Evolutionary conservation across 2,329 filamentous ascomycete species (phyloP).

Genomic region (Microsporum ferrugineum): DNA sequence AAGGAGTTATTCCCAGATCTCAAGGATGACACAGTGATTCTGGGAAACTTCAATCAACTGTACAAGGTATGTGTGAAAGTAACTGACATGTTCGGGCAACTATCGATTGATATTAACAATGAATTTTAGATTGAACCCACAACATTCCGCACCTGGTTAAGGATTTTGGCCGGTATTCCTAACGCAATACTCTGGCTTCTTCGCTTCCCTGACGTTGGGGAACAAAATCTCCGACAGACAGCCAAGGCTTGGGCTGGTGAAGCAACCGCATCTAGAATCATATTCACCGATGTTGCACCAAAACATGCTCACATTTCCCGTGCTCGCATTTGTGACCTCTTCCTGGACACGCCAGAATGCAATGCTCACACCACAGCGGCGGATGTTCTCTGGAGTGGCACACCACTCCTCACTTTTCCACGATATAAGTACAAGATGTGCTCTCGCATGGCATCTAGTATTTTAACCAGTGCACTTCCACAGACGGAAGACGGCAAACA

Average conservation of each 20-base stretch:
- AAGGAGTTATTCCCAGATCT: conserved; percentile 80
- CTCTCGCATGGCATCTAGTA: conserved; percentile 92
- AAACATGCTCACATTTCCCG: conserved; percentile 90
- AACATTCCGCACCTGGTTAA: conserved; percentile 89
- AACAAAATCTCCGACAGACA: conserved; percentile 69
- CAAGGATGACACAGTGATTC: conserved; percentile 71
- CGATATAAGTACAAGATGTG: conserved; percentile 98
- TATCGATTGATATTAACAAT: not conserved
- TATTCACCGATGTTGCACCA: conserved; percentile 93
- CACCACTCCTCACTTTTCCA: conserved; percentile 78
- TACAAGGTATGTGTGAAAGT: conserved; percentile 62
- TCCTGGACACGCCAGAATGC: conserved; percentile 94
- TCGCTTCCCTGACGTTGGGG: conserved; percentile 89
- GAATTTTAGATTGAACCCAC: conserved; percentile 75
- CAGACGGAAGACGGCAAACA: conserved; percentile 53
- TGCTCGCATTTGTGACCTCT: conserved; percentile 83
- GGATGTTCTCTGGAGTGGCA: conserved; percentile 92
- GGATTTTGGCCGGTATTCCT: conserved; percentile 73
- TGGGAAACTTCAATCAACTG: conserved; percentile 96
- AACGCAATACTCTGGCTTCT: conserved; percentile 90
- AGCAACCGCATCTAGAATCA: conserved; percentile 72
- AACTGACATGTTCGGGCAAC: not conserved
- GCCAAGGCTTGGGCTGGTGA: conserved; percentile 73
- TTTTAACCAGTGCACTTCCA: conserved; percentile 78
- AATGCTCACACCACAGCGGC: conserved; percentile 97